phyloP scores from a whole-genome alignment of 176 grass and related monocot genomes.

The Raddia guianensis region DNA sequence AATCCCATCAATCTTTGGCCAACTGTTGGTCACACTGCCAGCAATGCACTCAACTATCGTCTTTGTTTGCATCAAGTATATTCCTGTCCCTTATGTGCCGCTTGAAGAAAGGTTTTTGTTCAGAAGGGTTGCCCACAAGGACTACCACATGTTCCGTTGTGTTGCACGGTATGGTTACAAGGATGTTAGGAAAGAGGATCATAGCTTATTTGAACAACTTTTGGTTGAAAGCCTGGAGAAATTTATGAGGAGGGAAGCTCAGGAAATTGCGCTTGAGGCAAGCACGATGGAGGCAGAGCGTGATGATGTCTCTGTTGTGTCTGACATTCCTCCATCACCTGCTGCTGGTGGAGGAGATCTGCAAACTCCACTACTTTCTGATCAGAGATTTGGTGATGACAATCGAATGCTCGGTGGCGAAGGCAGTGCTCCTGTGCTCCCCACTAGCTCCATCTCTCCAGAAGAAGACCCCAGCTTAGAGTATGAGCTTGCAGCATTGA shows the following conservation, averaged over 20 bases:
- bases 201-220: conserved; percentile 73
- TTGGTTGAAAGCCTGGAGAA: conserved; percentile 81
- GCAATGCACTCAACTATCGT: conserved; percentile 89
- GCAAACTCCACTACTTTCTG: conserved; percentile 72
- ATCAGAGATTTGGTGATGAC: conserved; percentile 42
- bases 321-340: conserved; percentile 41
- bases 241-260: conserved; percentile 81
- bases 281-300: conserved; percentile 54
- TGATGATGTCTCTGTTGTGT: conserved; percentile 56
- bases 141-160: conserved; percentile 93
- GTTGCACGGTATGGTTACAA: conserved; percentile 96
- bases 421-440: conserved; percentile 44
- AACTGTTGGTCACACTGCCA: conserved; percentile 78
- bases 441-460: conserved; percentile 49
- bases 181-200: conserved; percentile 91
- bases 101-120: conserved; percentile 96
- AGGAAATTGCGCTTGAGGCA: conserved; percentile 67
- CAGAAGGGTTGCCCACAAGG: conserved; percentile 76
- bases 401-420: conserved; percentile 4
- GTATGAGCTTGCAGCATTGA: conserved; percentile 77
- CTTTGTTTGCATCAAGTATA: conserved; percentile 94
- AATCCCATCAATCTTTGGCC: conserved; percentile 87
- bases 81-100: conserved; percentile 75
- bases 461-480: conserved; percentile 89
- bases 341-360: conserved; percentile 54